phyloP scores from a whole-genome alignment of 2,329 filamentous ascomycete genomes.

The Whalleya microplaca region DNA sequence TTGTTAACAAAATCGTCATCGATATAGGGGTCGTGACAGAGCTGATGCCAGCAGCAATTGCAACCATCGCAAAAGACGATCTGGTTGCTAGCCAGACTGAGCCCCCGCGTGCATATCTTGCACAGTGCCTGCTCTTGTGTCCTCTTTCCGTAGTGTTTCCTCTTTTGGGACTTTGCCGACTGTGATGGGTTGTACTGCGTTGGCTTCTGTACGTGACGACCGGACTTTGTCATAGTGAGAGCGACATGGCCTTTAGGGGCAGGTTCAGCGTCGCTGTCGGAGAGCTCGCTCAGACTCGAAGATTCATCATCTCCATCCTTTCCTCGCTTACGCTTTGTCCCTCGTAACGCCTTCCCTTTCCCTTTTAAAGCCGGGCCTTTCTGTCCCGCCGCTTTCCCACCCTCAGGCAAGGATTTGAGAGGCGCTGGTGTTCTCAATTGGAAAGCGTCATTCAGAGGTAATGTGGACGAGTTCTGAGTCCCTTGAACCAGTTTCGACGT shows the following conservation, averaged over 20 bases:
- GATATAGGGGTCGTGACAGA: slow-evolving; percentile 78
- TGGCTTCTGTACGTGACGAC: slow-evolving; percentile 71
- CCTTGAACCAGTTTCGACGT: slow-evolving; percentile 1
- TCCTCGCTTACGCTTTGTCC: slow-evolving; percentile 42
- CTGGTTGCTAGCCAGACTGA: slow-evolving; percentile 73
- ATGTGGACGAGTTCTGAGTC: slow-evolving; percentile 1
- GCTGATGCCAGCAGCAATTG: slow-evolving; percentile 78
- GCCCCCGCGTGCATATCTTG: slow-evolving; percentile 71
- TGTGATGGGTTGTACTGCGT: slow-evolving; percentile 63
- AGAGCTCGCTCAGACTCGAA: slow-evolving; percentile 34
- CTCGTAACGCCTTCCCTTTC: slow-evolving; percentile 25
- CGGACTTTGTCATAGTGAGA: slow-evolving; percentile 74
- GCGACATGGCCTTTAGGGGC: slow-evolving; percentile 49
- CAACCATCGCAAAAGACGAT: slow-evolving; percentile 88
- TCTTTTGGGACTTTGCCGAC: slow-evolving; percentile 41
- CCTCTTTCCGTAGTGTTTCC: slow-evolving; percentile 57
- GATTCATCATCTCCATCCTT: slow-evolving; percentile 32
- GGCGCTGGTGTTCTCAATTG: slow-evolving; percentile 30
- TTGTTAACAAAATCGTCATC: slow-evolving; percentile 69
- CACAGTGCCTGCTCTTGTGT: slow-evolving; percentile 66
- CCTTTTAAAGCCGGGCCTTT: slow-evolving; percentile 15
- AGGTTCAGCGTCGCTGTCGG: slow-evolving; percentile 30
- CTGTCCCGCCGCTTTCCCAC: slow-evolving; percentile 8
- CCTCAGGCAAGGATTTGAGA: slow-evolving; percentile 1
- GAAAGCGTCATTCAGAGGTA: slow-evolving; percentile 29